Evolutionary conservation across 1,284 basidiomycete genomes (phyloP).

Genomic region (Melanopsichium pennsylvanicum): DNA sequence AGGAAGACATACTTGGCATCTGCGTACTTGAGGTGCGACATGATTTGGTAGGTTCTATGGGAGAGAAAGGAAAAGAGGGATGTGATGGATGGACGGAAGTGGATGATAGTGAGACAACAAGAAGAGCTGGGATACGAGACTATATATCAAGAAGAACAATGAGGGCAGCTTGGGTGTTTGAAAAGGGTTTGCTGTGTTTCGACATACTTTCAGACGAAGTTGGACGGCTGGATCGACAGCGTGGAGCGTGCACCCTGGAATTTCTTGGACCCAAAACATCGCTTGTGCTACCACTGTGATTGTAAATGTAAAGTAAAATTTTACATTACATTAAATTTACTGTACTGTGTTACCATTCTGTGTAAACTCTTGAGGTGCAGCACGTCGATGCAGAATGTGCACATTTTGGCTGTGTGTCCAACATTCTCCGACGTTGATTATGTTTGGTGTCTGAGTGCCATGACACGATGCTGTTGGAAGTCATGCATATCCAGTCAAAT

Average conservation of each 20-base stretch:
- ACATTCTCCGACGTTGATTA: slow-evolving; percentile 3
- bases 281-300: no score
- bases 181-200: no score
- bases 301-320: no score
- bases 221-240: background rate
- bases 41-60: slow-evolving; percentile 5
- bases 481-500: no score
- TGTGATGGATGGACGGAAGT: slow-evolving; percentile 4
- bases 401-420: background rate
- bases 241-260: slow-evolving; percentile 18
- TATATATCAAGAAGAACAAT: slow-evolving; percentile 7
- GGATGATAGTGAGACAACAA: background rate
- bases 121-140: background rate
- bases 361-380: no score
- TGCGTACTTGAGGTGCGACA: slow-evolving; percentile 59
- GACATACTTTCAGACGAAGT: no score
- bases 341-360: no score
- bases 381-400: slow-evolving; percentile 11
- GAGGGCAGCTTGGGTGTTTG: no score
- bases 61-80: background rate
- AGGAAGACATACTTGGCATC: slow-evolving; percentile 63
- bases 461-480: no score
- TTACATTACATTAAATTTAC: no score
- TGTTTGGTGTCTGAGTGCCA: no score
- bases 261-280: background rate